Conservation (phyloP, 768 basidiomycete genomes). For the Holtermanniella nyarrowii region DNA sequence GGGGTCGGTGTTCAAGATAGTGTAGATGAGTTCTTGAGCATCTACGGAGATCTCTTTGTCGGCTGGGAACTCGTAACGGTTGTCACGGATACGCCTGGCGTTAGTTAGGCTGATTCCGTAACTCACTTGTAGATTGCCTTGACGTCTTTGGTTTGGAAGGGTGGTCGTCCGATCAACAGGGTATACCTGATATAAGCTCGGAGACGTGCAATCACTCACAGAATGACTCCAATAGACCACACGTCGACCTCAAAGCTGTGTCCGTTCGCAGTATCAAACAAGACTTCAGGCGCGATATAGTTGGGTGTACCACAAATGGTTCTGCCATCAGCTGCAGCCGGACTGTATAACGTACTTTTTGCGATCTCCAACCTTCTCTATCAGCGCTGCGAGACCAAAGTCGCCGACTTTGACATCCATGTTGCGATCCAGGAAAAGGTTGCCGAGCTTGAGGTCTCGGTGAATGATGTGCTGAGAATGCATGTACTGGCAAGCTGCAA, state of each 20-base stretch:
- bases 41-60: conserved; percentile 62
- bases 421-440: conserved; percentile 75
- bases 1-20: conserved; percentile 68
- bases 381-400: conserved; percentile 91
- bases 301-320: conserved; percentile 98
- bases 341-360: conserved; percentile 57
- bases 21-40: conserved; percentile 64
- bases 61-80: conserved; percentile 81
- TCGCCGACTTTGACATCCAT: conserved; percentile 98
- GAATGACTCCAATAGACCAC: conserved; percentile 93
- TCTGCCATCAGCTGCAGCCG: conserved; percentile 25
- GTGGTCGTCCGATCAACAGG: conserved; percentile 83
- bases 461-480: conserved; percentile 94
- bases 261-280: conserved; percentile 89
- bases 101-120: not conserved
- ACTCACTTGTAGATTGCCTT: conserved; percentile 86
- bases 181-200: conserved; percentile 53
- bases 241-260: conserved; percentile 98
- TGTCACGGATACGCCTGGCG: conserved; percentile 75
- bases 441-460: conserved; percentile 91
- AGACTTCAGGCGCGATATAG: conserved; percentile 94
- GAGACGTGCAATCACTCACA: conserved; percentile 41
- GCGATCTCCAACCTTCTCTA: conserved; percentile 89
- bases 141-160: conserved; percentile 97
- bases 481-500: conserved; percentile 96